Conservation (phyloP, 2,329 filamentous ascomycete species). For the Colletotrichum brevisporum region DNA sequence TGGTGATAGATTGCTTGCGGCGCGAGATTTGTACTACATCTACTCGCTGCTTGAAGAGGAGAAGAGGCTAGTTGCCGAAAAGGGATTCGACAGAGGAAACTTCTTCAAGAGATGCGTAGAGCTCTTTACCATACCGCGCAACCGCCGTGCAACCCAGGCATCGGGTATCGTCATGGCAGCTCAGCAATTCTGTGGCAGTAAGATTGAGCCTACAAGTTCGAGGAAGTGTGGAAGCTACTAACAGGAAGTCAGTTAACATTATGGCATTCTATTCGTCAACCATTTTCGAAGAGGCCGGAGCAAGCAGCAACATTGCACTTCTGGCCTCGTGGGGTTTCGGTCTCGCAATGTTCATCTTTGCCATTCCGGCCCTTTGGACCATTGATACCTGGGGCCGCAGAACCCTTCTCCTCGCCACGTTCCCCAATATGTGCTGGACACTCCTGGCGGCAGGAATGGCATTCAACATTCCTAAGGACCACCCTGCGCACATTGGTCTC, state of each 20-base stretch:
- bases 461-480: conserved; percentile 49
- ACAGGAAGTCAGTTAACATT: conserved; percentile 55
- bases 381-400: conserved; percentile 77
- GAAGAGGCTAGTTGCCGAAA: conserved; percentile 13
- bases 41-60: conserved; percentile 54
- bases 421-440: conserved; percentile 76
- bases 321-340: conserved; percentile 71
- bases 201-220: conserved; percentile 22
- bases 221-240: not conserved
- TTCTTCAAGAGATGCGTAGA: conserved; percentile 66
- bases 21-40: conserved; percentile 75
- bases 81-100: conserved; percentile 51
- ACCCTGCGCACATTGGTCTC: conserved; percentile 63
- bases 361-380: conserved; percentile 75
- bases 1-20: conserved; percentile 71
- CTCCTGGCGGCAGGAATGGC: conserved; percentile 60
- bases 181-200: conserved; percentile 72
- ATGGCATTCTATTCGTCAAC: conserved; percentile 65
- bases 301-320: conserved; percentile 51
- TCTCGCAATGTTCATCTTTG: conserved; percentile 70
- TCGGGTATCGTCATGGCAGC: conserved; percentile 78
- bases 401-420: conserved; percentile 73
- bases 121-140: conserved; percentile 70
- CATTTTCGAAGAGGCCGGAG: conserved; percentile 61
- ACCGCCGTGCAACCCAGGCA: conserved; percentile 74